Percentiles rank a stretch among this genome's conserved stretches.
Evolutionary conservation across 345 rosid genomes (phyloP).

Genomic region (Eucalyptus cladocalyx): DNA sequence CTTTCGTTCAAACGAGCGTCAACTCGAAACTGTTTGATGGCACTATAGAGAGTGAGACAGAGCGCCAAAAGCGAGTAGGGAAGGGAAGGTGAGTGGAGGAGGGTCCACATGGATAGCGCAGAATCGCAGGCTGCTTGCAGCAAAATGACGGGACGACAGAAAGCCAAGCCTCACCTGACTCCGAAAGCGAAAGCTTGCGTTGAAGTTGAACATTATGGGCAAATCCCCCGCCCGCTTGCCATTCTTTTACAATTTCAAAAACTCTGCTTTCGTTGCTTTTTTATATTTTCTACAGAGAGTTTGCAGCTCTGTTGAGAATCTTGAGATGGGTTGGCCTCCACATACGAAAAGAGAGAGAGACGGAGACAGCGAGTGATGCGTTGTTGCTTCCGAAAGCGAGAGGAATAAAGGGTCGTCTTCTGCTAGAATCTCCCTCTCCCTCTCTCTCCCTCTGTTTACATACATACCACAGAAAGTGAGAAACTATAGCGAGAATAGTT

Average conservation of each 20-base stretch:
- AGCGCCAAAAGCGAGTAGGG: not conserved
- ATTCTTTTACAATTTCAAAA: not conserved
- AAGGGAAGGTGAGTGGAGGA: not conserved
- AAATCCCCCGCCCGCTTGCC: not conserved
- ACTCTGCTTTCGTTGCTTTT: not conserved
- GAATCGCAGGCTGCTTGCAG: not conserved
- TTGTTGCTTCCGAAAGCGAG: not conserved
- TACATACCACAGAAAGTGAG: not conserved
- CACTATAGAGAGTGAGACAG: not conserved
- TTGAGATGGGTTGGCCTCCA: not conserved
- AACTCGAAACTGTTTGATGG: not conserved
- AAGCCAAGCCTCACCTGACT: constrained; percentile 23
- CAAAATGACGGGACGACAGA: constrained; percentile 1
- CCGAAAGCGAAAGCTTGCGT: constrained; percentile 18
- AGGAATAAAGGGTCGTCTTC: constrained; percentile 22
- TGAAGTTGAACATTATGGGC: not conserved
- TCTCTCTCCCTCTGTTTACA: not conserved
- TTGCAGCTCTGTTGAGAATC: not conserved
- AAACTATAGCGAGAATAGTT: not conserved
- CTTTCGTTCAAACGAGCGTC: not conserved
- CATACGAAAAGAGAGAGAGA: not conserved
- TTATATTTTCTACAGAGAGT: not conserved
- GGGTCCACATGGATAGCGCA: not conserved
- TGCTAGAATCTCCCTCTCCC: constrained; percentile 1
- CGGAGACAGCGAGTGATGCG: not conserved